phyloP scores from a whole-genome alignment of 1,139 yeast species.

The Nakaseomyces glabratus region DNA sequence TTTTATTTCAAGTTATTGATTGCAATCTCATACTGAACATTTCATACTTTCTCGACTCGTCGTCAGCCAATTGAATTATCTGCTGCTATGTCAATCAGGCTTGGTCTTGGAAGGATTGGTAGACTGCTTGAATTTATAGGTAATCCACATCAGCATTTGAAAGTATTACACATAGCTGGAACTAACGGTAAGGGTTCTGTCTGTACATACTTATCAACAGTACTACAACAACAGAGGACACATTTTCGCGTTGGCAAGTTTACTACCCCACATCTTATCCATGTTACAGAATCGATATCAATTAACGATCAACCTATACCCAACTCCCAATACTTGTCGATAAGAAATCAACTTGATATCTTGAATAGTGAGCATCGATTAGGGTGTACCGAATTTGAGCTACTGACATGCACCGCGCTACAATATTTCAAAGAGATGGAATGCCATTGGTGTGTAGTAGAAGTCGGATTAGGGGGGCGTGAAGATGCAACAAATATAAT shows the following conservation, averaged over 20 bases:
- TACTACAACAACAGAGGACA: constrained; percentile 38
- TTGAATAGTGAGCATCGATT: constrained; percentile 36
- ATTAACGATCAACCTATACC: constrained; percentile 54
- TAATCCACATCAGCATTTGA: constrained; percentile 55
- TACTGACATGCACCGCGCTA: constrained; percentile 75
- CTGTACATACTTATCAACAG: constrained; percentile 64
- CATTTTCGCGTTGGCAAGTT: constrained; percentile 56
- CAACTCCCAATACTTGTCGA: constrained; percentile 36
- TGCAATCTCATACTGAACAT: no score
- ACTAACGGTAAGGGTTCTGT: constrained; percentile 95
- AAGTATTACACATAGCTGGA: constrained; percentile 79
- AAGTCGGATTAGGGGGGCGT: constrained; percentile 87
- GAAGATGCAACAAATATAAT: constrained; percentile 79
- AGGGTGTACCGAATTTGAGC: constrained; percentile 80
- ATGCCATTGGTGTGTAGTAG: constrained; percentile 69
- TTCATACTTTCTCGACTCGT: no score
- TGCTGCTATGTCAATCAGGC: constrained; percentile 46
- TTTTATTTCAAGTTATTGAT: no score
- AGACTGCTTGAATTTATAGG: constrained; percentile 52
- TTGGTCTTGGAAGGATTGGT: constrained; percentile 59
- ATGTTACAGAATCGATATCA: constrained; percentile 65
- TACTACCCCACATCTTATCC: constrained; percentile 76
- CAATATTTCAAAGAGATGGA: constrained; percentile 52
- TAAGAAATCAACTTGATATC: constrained; percentile 31
- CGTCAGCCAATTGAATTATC: no score